Conservation (phyloP, 1,139 yeast genomes). For the Kazachstania sp. region DNA sequence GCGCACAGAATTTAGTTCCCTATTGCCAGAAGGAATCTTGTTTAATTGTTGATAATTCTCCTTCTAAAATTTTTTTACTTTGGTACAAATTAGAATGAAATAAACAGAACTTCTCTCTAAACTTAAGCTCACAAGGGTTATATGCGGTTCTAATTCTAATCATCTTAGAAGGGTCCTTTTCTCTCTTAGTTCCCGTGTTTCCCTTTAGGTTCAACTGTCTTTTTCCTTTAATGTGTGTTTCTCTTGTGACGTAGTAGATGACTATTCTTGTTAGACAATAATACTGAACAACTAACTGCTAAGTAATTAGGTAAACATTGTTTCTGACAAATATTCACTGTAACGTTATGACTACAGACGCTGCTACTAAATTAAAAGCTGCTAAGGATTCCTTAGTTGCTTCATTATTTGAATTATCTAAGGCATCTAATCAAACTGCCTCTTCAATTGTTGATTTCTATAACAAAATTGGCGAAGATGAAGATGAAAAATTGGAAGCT, state of each 20-base stretch:
- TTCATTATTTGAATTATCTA: conserved; percentile 68
- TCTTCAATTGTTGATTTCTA: conserved; percentile 68
- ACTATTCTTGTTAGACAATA: no score
- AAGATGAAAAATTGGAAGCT: conserved; percentile 31
- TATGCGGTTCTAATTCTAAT: not conserved
- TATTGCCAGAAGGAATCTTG: no score
- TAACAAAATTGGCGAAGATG: conserved; percentile 40
- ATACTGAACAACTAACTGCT: not conserved
- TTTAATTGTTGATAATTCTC: not conserved
- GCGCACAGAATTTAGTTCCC: no score
- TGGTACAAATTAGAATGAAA: not conserved
- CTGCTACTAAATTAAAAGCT: conserved; percentile 24
- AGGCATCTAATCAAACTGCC: conserved; percentile 75
- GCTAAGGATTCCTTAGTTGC: conserved; percentile 48
- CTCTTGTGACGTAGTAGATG: not conserved
- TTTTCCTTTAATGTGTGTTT: not conserved
- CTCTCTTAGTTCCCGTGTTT: not conserved
- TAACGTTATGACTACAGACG: conserved; percentile 21
- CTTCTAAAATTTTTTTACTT: not conserved
- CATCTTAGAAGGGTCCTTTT: not conserved
- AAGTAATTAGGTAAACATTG: not conserved
- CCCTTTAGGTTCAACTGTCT: no score
- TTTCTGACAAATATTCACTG: not conserved
- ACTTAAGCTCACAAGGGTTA: not conserved
- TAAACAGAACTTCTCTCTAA: not conserved